phyloP scores from a whole-genome alignment of 208 protist species.

The Acanthamoeba lenticulata region DNA sequence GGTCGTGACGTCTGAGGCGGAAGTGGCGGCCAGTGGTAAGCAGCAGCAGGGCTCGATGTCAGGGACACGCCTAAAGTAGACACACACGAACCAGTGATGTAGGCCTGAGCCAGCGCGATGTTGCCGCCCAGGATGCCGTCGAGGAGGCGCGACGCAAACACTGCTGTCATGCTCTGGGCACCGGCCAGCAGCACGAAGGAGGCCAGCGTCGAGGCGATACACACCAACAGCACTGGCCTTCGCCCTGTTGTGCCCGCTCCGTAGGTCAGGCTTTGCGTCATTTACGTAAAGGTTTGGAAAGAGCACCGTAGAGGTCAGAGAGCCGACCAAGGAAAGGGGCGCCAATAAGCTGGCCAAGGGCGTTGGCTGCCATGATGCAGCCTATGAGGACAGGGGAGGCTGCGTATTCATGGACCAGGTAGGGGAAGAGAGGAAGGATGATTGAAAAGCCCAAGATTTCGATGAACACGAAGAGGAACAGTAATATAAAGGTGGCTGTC shows the following conservation, averaged over 20 bases:
- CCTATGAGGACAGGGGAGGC: slow-evolving; percentile 40
- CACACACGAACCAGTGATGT: not conserved
- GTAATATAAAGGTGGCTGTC: not conserved
- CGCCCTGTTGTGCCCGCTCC: too few relatives aligned
- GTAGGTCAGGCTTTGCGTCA: too few relatives aligned
- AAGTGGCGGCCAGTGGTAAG: not conserved
- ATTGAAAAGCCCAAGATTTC: slow-evolving; percentile 43
- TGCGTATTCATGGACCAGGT: not conserved
- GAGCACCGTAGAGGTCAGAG: slow-evolving; percentile 24
- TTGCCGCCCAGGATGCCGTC: slow-evolving; percentile 51
- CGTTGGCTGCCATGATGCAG: slow-evolving; percentile 42
- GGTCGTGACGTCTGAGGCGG: not conserved
- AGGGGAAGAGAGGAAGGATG: slow-evolving; percentile 27
- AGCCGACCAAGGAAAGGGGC: slow-evolving; percentile 39
- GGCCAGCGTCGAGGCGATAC: not conserved
- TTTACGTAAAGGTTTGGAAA: too few relatives aligned
- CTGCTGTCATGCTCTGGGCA: not conserved
- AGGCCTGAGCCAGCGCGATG: slow-evolving; percentile 41
- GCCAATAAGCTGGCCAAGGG: slow-evolving; percentile 17
- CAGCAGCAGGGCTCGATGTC: too few relatives aligned
- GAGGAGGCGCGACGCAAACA: not conserved
- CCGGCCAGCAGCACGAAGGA: slow-evolving; percentile 14
- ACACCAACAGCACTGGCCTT: slow-evolving; percentile 24
- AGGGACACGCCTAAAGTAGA: not conserved
- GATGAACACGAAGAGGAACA: slow-evolving; percentile 46